Base-by-base conservation (phyloP, 176 grass and related monocot genomes). In the Saccharum spontaneum region DNA sequence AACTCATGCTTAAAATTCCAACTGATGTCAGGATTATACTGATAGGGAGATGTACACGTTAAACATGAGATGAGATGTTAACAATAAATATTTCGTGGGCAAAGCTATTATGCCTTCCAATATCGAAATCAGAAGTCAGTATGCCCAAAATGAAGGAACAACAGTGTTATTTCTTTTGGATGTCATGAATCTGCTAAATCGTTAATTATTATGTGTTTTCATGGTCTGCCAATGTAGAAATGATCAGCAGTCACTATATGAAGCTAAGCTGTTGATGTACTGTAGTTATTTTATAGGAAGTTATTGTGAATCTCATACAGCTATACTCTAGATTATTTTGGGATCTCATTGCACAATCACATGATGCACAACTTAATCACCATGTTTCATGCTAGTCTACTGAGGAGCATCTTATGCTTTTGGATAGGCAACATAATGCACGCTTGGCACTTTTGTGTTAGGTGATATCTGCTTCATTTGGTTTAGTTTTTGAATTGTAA, bases 51-150 rank as follows among this genome's bases (percentile, higher is more conserved):
- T 81, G 33, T 77, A 28, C 22, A 81, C 6, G 0, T 81, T 38
- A 31, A 60, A n/a, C 30, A 64, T 50, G 39, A 64, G 38, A 77
- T 26, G 59, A 62, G 20, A 62, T 23, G 0, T 71, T n/a, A 26
- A 0, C 17, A 75, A 57, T 43, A 77, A 11, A 71, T 73, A 66
- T 79, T 69, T 88, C 15, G 33, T 40, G 65, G 6, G 15, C 82
- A 52, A 88, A 84, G 57, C 57, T 55, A 77, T 22, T 76, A 82
- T 76, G 37, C 24, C 8, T 86, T 36, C 7, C 7, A 65, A 65
- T 73, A 67, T 23, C 22, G 31, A 84, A 82, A 59, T 83, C 15
- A 70, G 8, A 62, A 64, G 15, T 62, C 62, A 82, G 22, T 39
- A 33, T 34, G 13, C 46, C 28, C 10, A 46, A 46, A 15, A 8